Percentiles rank a stretch among this genome's conserved stretches.
Conservation (phyloP, 352 stramenopile genomes). For the Phytopythium boreale region DNA sequence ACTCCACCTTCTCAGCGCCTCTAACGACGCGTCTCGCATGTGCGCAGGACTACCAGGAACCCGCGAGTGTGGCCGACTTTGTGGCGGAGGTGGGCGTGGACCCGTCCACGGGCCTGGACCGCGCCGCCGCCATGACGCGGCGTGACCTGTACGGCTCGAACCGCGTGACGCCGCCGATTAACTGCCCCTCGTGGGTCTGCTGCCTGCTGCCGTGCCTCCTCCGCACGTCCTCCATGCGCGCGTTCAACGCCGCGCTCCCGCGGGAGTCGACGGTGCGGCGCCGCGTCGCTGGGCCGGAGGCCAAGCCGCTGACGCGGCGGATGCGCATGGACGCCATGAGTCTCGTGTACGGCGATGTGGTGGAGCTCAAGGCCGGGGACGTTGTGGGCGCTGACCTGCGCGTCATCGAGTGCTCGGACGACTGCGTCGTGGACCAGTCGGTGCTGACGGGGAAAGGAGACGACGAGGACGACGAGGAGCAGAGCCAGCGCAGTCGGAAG, state of each 20-base stretch:
- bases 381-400: constrained; percentile 88
- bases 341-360: constrained; percentile 91
- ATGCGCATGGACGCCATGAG: constrained; percentile 90
- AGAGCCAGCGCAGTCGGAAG: constrained; percentile 28
- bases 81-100: constrained; percentile 61
- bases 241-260: constrained; percentile 80
- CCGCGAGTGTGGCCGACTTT: constrained; percentile 49
- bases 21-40: not conserved
- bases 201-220: constrained; percentile 93
- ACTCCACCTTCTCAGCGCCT: not conserved
- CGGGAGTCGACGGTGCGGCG: constrained; percentile 89
- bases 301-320: constrained; percentile 46
- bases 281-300: constrained; percentile 11
- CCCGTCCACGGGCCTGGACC: constrained; percentile 49
- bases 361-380: constrained; percentile 88
- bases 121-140: constrained; percentile 70
- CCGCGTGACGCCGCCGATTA: constrained; percentile 85
- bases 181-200: constrained; percentile 94
- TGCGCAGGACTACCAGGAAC: constrained; percentile 34
- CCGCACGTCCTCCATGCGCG: constrained; percentile 88
- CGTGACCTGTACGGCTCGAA: constrained; percentile 83
- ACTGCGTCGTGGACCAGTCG: constrained; percentile 73
- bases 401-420: constrained; percentile 70
- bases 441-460: constrained; percentile 31
- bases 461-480: constrained; percentile 24